phyloP scores from a whole-genome alignment of 495 filamentous ascomycete genomes.

The Articulospora tetracladia region DNA sequence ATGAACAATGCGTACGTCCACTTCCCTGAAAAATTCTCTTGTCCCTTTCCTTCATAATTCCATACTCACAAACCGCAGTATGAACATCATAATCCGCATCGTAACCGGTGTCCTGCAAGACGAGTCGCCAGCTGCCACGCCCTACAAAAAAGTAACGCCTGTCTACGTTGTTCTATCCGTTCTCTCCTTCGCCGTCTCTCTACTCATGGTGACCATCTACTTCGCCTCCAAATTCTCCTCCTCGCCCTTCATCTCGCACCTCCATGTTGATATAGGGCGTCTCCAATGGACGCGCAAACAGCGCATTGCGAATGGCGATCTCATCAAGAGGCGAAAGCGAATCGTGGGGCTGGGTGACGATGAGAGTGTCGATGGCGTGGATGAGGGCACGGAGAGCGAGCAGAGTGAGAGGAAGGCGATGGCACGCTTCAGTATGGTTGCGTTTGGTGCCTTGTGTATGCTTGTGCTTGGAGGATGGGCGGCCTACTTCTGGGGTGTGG shows the following conservation, averaged over 20 bases:
- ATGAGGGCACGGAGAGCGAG: not conserved
- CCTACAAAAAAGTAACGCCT: constrained; percentile 36
- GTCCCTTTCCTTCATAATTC: no score
- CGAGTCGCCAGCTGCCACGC: constrained; percentile 30
- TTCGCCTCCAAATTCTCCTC: constrained; percentile 9
- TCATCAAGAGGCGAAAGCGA: constrained; percentile 30
- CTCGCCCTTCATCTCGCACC: not conserved
- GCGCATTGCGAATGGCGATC: constrained; percentile 29
- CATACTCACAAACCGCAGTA: constrained; percentile 29
- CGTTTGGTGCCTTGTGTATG: constrained; percentile 30
- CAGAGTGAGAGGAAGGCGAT: constrained; percentile 23
- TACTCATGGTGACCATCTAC: constrained; percentile 28
- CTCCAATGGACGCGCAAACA: constrained; percentile 42
- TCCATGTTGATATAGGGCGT: constrained; percentile 20
- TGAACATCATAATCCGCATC: constrained; percentile 42
- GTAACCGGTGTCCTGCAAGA: constrained; percentile 41
- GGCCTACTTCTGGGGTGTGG: constrained; percentile 43
- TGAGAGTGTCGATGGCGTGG: constrained; percentile 20
- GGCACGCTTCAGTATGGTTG: constrained; percentile 26
- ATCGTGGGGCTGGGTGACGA: constrained; percentile 24
- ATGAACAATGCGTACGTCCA: constrained; percentile 31
- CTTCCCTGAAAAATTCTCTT: not conserved
- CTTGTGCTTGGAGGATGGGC: constrained; percentile 35
- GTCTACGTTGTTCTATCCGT: constrained; percentile 38
- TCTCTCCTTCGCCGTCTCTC: constrained; percentile 29